Evolutionary conservation across 1,284 basidiomycete species (phyloP), one percentile per base, ranked within the genome.

Genomic region (Sporisorium sorghi): DNA sequence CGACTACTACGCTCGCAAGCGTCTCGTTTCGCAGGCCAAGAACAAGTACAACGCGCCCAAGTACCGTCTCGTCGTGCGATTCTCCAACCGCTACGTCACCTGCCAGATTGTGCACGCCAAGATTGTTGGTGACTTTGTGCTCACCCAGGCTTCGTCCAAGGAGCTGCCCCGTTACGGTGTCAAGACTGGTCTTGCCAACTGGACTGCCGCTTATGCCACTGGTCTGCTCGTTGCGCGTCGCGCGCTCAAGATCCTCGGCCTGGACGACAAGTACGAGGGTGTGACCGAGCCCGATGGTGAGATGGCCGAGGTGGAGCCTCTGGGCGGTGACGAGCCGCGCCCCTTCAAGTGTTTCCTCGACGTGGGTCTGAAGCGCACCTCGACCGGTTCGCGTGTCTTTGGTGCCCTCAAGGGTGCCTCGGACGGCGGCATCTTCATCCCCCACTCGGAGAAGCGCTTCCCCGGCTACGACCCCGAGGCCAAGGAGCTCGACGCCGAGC

Each of bases 31-130:
- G 65, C 97, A 99, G 90, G 94, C 96, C 77, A 99, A 99, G 90
- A 99, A 98, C 91, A 99, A 99, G 89, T 99, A 98, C 60, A 96
- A 97, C 84, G 93, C 94, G 39, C 95, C 94, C 74, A 98, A 98
- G 88, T 98, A 97, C 89, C 93, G 95, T 73, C 91, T 98, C 51
- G 97, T 98, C 70, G 97, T 99, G 84, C 94, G 97, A 82, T 94
- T 97, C 80, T 82, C 80, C 52, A 84, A 84, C 82, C 70, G 73
- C 39, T 84, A 77, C 68, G 75, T 83, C 55, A 81, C 80, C 54
- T 82, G 81, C 74, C 82, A 99, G 87, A 91, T 99, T 83, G 90
- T 94, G 85, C 97, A 97, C 86, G 94, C 97, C 80, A 97, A 97
- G 85, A 89, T 99, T 79, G 93, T 95, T 83, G 97, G 97, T 80